Base-by-base conservation (phyloP, 1,284 basidiomycete genomes). In the Inonotus obliquus region DNA sequence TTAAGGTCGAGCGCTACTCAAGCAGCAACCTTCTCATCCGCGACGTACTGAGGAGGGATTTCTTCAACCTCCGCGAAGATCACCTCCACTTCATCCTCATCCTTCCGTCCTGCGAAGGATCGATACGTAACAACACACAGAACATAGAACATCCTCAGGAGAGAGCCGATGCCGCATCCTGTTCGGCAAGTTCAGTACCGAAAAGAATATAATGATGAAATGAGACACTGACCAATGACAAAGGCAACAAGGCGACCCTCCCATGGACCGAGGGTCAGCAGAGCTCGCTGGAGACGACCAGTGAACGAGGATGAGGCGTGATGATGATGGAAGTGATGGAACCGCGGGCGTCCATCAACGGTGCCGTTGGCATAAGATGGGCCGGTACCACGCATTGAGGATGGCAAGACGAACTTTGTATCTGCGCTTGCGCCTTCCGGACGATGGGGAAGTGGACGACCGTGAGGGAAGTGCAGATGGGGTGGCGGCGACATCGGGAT, bases 121-220 rank as follows among this genome's bases (percentile, higher is more conserved):
- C 89, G 86, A 65, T 78, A 80, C 38, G 77, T 68, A 65, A 92
- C 72, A 64, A 91, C 74, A 37, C 76, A 71, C 65, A 91, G 70
- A 65, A 91, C 89, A 79, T 81, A 92, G 69, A 89, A 68, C 85
- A 91, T 89, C 71, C 89, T 81, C 58, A 91, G 72, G 38, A 92
- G 79, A 54, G 90, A 89, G 60, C 89, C 89, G 54, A 91, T 82
- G 60, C 89, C 89, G 68, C 87, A 90, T 32, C 88, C 87, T 90
- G 60, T 49, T 32, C 41, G n/a, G n/a, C 51, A 47, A 35, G 21
- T 54, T 41, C 59, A 49, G 11, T 25, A 57, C n/a, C 35, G 35
- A 19, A 60, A 14, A 23, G 39, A 55, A 45, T 11, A 51, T 35
- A 58, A 48, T 17, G 19, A 48, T 27, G 49, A 63, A 45, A 54